Evolutionary conservation across 73 alveolate genomes (phyloP), one percentile per base, ranked within the genome.

Genomic region (Paramecium sexaurelia): DNA sequence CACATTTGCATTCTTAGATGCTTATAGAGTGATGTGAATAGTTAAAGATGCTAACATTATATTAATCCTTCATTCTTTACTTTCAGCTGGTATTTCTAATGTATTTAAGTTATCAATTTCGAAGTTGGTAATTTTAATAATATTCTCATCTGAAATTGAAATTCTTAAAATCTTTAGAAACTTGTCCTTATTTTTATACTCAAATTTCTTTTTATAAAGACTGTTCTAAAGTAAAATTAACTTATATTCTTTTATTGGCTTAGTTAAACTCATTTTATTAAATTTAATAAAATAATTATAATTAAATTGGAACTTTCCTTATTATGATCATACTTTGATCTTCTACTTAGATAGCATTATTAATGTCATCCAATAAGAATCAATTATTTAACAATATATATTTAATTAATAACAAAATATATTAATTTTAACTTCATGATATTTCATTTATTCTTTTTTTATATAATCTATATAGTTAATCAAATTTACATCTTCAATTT

Each of bases 201-300:
- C 68, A 45, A 78, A 78, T 40, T 78, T 78, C 71, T 78, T 78
- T 33, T 78, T 78, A 78, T 39, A 39, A 24, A 41, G 24, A 78
- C 75, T 41, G 6, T 43, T 43, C 27, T 39, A 19, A 17, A 78
- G 73, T 20, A 78, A 22, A 39, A 39, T 78, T 17, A 78, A 78
- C 17, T 43, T 78, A 40, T 78, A 78, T 78, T 78, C 90, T 24
- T 78, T 78, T 24, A 26, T 32, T 24, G 90, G 90, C 71, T 78
- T 78, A 6, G 83, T 61, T 61, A 32, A 61, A 24, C 83, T 61
- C 83, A 61, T 61, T 24, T 29, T 61, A 61, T 29, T 61, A 29
- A 61, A n/a, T n/a, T n/a, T n/a, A n/a, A n/a, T 35, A 35, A 35
- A 35, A 35, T 35, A 35, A 35, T n/a, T n/a, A n/a, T n/a, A n/a